Percentiles rank a stretch among this genome's conserved stretches.
Conservation (phyloP, 139 green algal species). For the Medakamo hakoo region DNA sequence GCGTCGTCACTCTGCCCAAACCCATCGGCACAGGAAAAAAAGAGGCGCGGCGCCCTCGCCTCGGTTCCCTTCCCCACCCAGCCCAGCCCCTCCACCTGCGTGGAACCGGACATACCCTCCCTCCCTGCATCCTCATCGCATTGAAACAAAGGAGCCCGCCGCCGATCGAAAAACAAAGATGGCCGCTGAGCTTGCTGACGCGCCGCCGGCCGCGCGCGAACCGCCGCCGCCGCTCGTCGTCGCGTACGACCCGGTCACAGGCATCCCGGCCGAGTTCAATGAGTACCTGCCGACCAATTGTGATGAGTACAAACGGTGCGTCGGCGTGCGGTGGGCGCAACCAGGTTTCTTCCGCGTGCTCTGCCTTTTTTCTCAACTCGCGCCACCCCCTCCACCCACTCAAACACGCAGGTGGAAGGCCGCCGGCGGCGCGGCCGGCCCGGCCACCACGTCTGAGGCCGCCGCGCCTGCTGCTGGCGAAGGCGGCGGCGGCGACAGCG, state of each 20-base stretch:
- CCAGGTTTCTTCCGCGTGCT: too few relatives aligned
- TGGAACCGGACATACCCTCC: too few relatives aligned
- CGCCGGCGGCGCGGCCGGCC: too few relatives aligned
- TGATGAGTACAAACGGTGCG: constrained; percentile 66
- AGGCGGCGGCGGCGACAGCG: constrained; percentile 32
- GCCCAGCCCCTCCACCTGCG: too few relatives aligned
- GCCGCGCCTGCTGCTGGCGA: constrained; percentile 18
- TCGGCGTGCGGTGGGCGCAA: not conserved
- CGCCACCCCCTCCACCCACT: too few relatives aligned
- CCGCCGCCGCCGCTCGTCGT: constrained; percentile 33
- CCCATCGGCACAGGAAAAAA: too few relatives aligned
- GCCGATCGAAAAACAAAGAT: too few relatives aligned
- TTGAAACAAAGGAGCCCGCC: too few relatives aligned
- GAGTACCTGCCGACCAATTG: constrained; percentile 68
- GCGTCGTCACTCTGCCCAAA: too few relatives aligned
- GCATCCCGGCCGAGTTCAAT: constrained; percentile 62
- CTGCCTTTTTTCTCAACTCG: not conserved
- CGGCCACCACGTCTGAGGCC: not conserved
- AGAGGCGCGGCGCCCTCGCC: too few relatives aligned
- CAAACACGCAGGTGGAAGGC: not conserved
- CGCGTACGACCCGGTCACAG: constrained; percentile 64
- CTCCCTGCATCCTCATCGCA: too few relatives aligned
- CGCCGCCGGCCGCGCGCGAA: not conserved
- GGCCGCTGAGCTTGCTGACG: not conserved
- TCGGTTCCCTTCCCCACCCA: too few relatives aligned